Conservation (phyloP, 1,284 basidiomycete genomes). For the Stereum hirsutum region DNA sequence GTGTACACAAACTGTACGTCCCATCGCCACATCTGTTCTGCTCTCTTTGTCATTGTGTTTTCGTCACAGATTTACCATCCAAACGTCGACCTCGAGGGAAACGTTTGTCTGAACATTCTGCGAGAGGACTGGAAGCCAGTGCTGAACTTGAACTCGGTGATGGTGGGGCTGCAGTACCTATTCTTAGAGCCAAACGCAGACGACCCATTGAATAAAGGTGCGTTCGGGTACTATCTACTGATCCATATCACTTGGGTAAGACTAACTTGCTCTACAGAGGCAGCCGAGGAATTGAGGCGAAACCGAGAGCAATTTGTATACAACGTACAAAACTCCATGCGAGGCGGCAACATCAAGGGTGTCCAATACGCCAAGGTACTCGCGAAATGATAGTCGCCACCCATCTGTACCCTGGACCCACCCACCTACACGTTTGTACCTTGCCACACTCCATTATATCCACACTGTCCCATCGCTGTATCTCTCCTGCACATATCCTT, state of each 20-base stretch:
- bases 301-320: constrained; percentile 73
- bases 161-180: constrained; percentile 96
- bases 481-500: neutral
- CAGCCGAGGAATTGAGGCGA: constrained; percentile 86
- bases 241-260: constrained; percentile 1
- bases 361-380: constrained; percentile 73
- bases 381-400: constrained; percentile 24
- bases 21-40: neutral
- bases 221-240: constrained; percentile 16
- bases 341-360: constrained; percentile 68
- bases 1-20: constrained; percentile 83
- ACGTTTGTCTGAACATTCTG: constrained; percentile 95
- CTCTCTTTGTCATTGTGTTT: neutral
- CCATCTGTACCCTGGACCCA: neutral
- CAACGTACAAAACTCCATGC: constrained; percentile 82
- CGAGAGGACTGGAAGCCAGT: constrained; percentile 99
- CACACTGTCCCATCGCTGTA: neutral
- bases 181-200: constrained; percentile 99
- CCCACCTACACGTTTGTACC: neutral
- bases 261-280: constrained; percentile 48
- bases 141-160: constrained; percentile 92
- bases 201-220: constrained; percentile 97
- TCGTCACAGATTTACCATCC: constrained; percentile 89
- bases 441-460: neutral
- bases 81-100: constrained; percentile 95